Base-by-base conservation (phyloP, 352 stramenopile genomes). In the Phytopythium aichiense region DNA sequence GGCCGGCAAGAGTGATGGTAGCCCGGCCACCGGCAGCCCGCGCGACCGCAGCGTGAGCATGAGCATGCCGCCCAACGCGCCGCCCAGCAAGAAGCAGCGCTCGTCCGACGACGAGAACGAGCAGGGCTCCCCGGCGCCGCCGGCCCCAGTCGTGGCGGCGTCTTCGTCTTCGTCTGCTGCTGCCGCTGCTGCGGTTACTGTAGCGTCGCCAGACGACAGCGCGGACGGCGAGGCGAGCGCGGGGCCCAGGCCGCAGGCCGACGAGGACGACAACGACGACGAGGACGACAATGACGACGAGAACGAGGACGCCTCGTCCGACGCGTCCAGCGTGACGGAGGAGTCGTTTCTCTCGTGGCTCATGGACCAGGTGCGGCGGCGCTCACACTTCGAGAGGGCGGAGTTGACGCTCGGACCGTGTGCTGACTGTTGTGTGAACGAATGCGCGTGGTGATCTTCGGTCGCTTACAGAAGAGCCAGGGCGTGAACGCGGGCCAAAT, bases 331-430 rank as follows among this genome's bases (percentile, higher is more conserved):
- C 20, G 71, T 88, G 23, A 87, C 77, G 38, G 85, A 94, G 61
- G 82, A 92, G 28, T 83, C 76, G n/a, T 94, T 94, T 68, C 74
- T 91, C 66, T 70, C 81, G 35, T 94, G 85, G 85, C 67, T 94
- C 7, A 43, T 91, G 25, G 68, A 92, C 31, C 84, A 76, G 66
- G 69, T 76, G 30, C 16, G 23, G 37, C 23, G 20, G 9, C 38
- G 11, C 30, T 28, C 16, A 23, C 16, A 54, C 15, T 18, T 18
- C 37, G 20, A 13, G 35, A 56, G 7, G 42, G 16, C 20, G 60
- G 38, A 12, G 13, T 2, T n/a, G 22, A 13, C n/a, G 35, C 11
- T 7, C 7, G 42, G 15, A 40, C 33, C 1, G 7, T 11, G 48
- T 23, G n/a, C 9, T 58, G 43, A 33, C 35, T 55, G 8, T 31